Evolutionary conservation across 169 alveolate species (phyloP).

Genomic region (Plasmodium cynomolgi): DNA sequence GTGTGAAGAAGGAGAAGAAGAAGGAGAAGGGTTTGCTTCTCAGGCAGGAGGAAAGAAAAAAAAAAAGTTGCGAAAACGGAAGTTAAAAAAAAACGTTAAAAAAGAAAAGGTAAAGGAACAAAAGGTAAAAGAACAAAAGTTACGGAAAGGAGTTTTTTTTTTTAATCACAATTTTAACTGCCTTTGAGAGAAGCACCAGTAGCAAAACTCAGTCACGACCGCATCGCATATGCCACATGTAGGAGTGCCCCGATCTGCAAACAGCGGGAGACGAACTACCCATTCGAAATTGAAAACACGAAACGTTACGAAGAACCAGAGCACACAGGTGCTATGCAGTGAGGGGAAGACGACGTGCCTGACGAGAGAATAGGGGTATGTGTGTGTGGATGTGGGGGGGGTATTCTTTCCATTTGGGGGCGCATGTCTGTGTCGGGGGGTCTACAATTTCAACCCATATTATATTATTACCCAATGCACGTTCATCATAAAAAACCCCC

Average conservation of each 20-base stretch:
- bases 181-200: background rate
- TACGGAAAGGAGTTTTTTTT: background rate
- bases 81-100: background rate
- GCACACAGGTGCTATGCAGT: background rate
- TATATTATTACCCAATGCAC: background rate
- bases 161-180: background rate
- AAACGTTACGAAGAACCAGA: background rate
- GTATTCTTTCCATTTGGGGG: too few relatives aligned
- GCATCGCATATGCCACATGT: background rate
- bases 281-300: background rate
- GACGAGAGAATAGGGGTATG: too few relatives aligned
- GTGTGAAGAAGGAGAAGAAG: constrained; percentile 81
- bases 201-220: background rate
- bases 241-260: background rate
- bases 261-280: background rate
- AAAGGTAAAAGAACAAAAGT: too few relatives aligned
- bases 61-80: background rate
- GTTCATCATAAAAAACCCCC: background rate
- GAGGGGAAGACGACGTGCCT: background rate
- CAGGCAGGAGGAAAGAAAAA: background rate
- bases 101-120: too few relatives aligned
- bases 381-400: too few relatives aligned
- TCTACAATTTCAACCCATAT: background rate
- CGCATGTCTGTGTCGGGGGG: background rate
- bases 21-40: constrained; percentile 2